These are phyloP conservation scores for Erigeron canadensis DNA, from an alignment of 129 eudicot species.

Conservation along the genomic window DNA sequence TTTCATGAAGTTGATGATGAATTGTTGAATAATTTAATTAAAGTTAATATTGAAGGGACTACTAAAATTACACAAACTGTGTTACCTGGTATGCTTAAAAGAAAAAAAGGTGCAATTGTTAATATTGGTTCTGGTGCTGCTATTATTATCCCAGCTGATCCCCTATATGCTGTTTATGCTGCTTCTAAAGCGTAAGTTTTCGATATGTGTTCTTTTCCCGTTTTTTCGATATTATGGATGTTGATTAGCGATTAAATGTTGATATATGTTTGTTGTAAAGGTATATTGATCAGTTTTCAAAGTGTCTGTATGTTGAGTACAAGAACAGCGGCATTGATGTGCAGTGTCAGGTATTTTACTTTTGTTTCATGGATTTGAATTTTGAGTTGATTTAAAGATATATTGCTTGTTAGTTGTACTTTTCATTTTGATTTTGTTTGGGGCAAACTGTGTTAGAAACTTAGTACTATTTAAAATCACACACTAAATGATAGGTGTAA, in stretches of 20 bases:
- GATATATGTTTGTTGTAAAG: slow-evolving; percentile 38
- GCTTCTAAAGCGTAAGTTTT: slow-evolving; percentile 87
- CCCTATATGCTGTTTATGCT: slow-evolving; percentile 93
- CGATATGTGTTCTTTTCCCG: neutral
- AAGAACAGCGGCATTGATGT: slow-evolving; percentile 92
- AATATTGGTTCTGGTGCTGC: slow-evolving; percentile 97
- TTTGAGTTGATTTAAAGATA: neutral
- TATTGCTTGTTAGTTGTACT: neutral
- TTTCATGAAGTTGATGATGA: slow-evolving; percentile 93
- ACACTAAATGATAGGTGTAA: neutral
- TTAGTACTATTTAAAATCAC: neutral
- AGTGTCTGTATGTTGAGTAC: slow-evolving; percentile 93
- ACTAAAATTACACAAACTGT: slow-evolving; percentile 78
- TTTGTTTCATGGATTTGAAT: neutral
- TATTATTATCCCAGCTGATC: slow-evolving; percentile 82
- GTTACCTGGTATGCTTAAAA: slow-evolving; percentile 76
- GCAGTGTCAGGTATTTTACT: slow-evolving; percentile 83
- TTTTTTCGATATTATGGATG: no score
- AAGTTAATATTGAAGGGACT: slow-evolving; percentile 87
- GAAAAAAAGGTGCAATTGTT: slow-evolving; percentile 92
- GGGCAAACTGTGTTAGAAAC: neutral
- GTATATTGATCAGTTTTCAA: slow-evolving; percentile 91
- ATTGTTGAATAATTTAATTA: slow-evolving; percentile 66
- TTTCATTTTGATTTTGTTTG: neutral
- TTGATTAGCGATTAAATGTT: slow-evolving; percentile 3